phyloP scores from a whole-genome alignment of 306 rosid genomes.

The Prunus mongolica region DNA sequence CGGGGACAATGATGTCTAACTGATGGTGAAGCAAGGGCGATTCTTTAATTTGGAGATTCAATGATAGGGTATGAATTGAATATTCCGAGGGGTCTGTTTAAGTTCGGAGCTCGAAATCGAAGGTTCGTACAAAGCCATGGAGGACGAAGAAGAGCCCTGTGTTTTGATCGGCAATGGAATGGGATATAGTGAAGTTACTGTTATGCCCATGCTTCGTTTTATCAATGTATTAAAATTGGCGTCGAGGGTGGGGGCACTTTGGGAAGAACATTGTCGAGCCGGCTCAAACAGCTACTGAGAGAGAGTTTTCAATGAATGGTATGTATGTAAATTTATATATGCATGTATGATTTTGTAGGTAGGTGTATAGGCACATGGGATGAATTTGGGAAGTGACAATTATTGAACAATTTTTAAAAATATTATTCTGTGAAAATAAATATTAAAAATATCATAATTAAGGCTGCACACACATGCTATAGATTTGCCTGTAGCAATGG shows the following conservation, averaged over 20 bases:
- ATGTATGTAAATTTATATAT: background rate
- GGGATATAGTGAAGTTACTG: constrained; percentile 34
- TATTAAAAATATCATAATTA: background rate
- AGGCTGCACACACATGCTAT: no score
- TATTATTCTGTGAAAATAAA: background rate
- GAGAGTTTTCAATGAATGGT: background rate
- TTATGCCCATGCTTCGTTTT: constrained; percentile 34
- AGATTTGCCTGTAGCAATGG: no score
- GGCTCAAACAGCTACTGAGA: constrained; percentile 22
- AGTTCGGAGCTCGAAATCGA: constrained; percentile 63
- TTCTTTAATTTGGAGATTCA: background rate
- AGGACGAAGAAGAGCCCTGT: constrained; percentile 57
- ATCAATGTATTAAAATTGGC: background rate
- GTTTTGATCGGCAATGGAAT: constrained; percentile 77
- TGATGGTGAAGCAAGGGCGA: background rate
- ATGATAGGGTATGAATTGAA: constrained; percentile 22
- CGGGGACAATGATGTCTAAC: constrained; percentile 2
- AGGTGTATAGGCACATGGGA: background rate
- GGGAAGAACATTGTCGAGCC: constrained; percentile 23
- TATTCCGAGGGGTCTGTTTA: constrained; percentile 27
- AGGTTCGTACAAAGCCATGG: constrained; percentile 74
- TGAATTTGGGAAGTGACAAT: background rate
- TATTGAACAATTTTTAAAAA: background rate
- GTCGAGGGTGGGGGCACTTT: constrained; percentile 16
- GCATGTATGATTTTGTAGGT: background rate